Percentiles rank a stretch among this genome's conserved stretches.
Conservation (phyloP, 306 rosid genomes). For the Adenanthera pavonina region DNA sequence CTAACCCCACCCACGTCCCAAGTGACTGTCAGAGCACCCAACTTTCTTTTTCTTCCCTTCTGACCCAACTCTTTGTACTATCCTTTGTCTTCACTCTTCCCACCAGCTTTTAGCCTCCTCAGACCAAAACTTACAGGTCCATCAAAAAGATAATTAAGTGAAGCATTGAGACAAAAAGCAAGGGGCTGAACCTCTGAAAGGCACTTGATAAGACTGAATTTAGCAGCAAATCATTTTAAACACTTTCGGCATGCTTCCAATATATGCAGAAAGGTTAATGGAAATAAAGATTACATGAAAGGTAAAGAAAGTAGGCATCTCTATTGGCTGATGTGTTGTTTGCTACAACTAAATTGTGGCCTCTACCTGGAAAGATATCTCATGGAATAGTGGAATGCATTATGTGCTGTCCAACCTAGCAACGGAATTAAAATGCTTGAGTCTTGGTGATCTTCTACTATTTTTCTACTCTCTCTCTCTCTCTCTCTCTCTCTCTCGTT, state of each 20-base stretch:
- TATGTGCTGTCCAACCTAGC: background rate
- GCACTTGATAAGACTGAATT: background rate
- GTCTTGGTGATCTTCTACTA: background rate
- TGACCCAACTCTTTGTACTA: no score
- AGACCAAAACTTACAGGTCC: no score
- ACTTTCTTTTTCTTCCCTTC: no score
- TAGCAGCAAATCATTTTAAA: background rate
- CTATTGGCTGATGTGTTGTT: background rate
- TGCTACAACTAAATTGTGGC: background rate
- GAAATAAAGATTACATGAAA: background rate
- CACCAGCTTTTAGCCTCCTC: no score
- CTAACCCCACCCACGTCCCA: no score
- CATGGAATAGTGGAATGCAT: conserved; percentile 1
- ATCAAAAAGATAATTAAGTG: background rate
- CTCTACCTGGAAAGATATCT: background rate
- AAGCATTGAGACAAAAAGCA: background rate
- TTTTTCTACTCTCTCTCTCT: background rate
- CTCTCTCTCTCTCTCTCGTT: background rate
- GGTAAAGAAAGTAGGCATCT: background rate
- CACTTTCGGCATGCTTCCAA: background rate
- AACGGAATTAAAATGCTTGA: background rate
- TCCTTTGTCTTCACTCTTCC: no score
- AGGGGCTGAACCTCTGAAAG: background rate
- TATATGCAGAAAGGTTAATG: background rate
- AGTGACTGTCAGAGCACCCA: no score